A percentile compares a stretch with the other conserved stretches of the same genome.
Conservation (phyloP, 2,329 filamentous ascomycete species). For the Teratosphaeria epicoccoides region DNA sequence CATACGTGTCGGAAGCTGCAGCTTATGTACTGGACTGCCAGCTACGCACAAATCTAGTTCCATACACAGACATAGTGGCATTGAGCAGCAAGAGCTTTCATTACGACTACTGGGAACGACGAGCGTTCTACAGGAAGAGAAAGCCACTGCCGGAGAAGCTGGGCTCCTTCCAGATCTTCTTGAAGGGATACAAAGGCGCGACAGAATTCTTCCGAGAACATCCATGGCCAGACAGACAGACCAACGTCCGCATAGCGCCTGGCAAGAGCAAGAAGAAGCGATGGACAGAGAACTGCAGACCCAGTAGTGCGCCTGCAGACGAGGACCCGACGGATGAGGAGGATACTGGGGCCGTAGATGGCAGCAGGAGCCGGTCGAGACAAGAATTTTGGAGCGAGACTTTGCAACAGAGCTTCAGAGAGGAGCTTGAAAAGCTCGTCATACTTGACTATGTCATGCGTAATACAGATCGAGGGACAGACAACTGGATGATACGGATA, state of each 20-base stretch:
- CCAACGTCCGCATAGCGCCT: conserved; percentile 54
- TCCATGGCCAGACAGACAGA: conserved; percentile 88
- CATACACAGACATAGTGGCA: conserved; percentile 90
- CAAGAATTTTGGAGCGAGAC: conserved; percentile 75
- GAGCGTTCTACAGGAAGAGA: conserved; percentile 77
- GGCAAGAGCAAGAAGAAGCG: conserved; percentile 51
- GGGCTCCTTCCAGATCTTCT: conserved; percentile 93
- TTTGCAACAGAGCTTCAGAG: conserved; percentile 82
- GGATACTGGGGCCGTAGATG: conserved; percentile 12
- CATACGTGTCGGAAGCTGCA: conserved; percentile 94
- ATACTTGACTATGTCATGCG: conserved; percentile 99
- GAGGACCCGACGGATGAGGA: conserved; percentile 29
- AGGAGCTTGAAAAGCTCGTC: conserved; percentile 92
- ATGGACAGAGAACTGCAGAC: conserved; percentile 77
- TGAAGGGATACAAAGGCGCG: conserved; percentile 94
- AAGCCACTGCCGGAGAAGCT: conserved; percentile 80
- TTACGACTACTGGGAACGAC: conserved; percentile 94
- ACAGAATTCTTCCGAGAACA: conserved; percentile 91
- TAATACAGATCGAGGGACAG: conserved; percentile 89
- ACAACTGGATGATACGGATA: conserved; percentile 99
- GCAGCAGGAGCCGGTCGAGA: conserved; percentile 26
- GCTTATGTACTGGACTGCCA: conserved; percentile 91
- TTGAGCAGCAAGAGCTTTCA: conserved; percentile 95
- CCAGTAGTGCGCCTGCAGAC: conserved; percentile 47
- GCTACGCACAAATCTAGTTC: conserved; percentile 81